Evolutionary conservation across 208 protist species (phyloP), one percentile per base, ranked within the genome.

Genomic region (Tritrichomonas musculus): DNA sequence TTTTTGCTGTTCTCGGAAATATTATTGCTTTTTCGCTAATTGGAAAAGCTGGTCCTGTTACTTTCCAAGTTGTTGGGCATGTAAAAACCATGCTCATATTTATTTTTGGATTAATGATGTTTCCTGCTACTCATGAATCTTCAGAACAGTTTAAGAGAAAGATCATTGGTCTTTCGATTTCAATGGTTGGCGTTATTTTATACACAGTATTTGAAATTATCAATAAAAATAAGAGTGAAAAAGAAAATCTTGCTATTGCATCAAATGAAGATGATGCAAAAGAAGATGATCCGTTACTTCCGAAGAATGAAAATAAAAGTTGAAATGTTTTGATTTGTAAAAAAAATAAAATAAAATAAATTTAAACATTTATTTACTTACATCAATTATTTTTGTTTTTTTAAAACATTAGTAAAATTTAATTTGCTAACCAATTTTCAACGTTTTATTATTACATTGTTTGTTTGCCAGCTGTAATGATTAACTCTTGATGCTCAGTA

Each of bases 1-100:
- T 93, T 5, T 33, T 93, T 25, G 93, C 93, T 5, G 92, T 93
- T 36, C n/a, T 17, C 14, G 22, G 72, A 5, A 94, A 94, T 27
- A 53, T 94, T 44, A 49, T 72, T n/a, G 93, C n/a, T 33, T 84
- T 80, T 57, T 27, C 75, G 5, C 14, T 94, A 4, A 94, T 94
- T n/a, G n/a, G n/a, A n/a, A n/a, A n/a, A n/a, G n/a, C 93, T 33
- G 92, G 82, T 27, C 73, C 93, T 36, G 65, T 94, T 92, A 93
- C 93, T 3, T 94, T 92, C 33, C 93, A 93, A 47, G 93, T 94
- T 66, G 88, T 94, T 13, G 93, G 93, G 11, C 93, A 94, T 66
- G 13, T 60, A 53, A 94, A 94, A 64, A 94, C 93, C 3, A 77
- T 66, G 20, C 22, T 94, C 11, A 92, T 94, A 8, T 55, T 94